Evolutionary conservation across 2,329 filamentous ascomycete species (phyloP).

Genomic region (Calonectria hongkongensis): DNA sequence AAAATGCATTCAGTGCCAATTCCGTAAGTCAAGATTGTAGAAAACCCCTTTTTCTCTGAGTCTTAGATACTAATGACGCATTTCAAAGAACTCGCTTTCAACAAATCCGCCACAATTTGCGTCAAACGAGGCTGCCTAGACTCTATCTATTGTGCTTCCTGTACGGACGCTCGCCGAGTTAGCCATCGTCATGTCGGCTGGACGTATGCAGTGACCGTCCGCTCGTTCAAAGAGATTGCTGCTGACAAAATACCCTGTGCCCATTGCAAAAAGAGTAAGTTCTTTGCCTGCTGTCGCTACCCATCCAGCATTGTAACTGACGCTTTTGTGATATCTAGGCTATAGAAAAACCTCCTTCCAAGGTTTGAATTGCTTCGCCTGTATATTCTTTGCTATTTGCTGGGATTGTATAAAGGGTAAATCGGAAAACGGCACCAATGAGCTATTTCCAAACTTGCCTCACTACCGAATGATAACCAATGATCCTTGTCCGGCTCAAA

Average conservation of each 20-base stretch:
- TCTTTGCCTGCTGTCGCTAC: too few species aligned
- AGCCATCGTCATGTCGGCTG: slow-evolving; percentile 15
- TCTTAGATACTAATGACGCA: background rate
- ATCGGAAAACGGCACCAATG: background rate
- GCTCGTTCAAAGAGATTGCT: background rate
- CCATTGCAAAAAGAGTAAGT: slow-evolving; percentile 7
- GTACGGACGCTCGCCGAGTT: background rate
- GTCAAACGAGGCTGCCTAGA: background rate
- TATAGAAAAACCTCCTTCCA: background rate
- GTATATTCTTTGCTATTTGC: background rate
- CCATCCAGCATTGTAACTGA: background rate
- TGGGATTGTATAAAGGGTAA: slow-evolving; percentile 3
- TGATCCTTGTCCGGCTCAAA: background rate
- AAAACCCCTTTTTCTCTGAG: too few species aligned
- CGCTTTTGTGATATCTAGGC: background rate
- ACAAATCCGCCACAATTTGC: background rate
- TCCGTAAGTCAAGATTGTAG: background rate
- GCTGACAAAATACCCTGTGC: background rate
- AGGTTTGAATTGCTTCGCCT: background rate
- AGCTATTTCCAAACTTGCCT: background rate
- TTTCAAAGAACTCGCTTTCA: background rate
- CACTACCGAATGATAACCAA: background rate
- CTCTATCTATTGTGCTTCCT: background rate
- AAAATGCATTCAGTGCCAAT: background rate
- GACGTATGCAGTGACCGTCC: background rate